Conservation (phyloP, 257 asterid species). For the Solanum neorickii region DNA sequence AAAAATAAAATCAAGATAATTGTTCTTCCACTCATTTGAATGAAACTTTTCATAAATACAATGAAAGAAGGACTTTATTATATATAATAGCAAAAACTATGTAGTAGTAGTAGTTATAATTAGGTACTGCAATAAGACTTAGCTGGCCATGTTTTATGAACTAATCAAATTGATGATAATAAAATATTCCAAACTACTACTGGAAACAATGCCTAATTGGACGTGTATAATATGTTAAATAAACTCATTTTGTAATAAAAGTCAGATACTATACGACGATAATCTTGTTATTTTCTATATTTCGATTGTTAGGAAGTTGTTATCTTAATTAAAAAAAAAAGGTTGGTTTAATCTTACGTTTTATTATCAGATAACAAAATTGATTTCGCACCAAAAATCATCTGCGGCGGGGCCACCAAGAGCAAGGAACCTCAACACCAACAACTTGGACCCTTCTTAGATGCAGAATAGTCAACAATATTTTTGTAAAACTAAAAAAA, state of each 20-base stretch:
- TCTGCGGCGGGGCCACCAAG: not conserved
- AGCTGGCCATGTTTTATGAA: constrained; percentile 48
- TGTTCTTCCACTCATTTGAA: constrained; percentile 55
- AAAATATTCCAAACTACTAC: constrained; percentile 4
- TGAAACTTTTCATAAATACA: constrained; percentile 7
- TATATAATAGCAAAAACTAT: too few relatives aligned
- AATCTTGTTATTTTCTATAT: constrained; percentile 1
- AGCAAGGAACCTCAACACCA: not conserved
- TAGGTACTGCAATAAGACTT: constrained; percentile 8
- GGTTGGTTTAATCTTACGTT: not conserved
- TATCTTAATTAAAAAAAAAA: constrained; percentile 6
- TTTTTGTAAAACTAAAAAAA: too few relatives aligned
- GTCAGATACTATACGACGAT: constrained; percentile 9
- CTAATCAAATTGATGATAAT: not conserved
- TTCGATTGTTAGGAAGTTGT: constrained; percentile 46
- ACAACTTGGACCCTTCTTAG: not conserved
- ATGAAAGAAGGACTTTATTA: not conserved
- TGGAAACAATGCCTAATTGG: not conserved
- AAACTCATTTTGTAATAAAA: not conserved
- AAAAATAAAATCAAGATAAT: constrained; percentile 43
- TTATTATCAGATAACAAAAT: not conserved
- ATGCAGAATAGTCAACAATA: not conserved
- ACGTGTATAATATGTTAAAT: not conserved
- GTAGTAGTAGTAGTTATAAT: not conserved
- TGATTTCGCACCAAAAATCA: not conserved